Conservation (phyloP, 306 rosid genomes). For the Fragaria nilgerrensis region DNA sequence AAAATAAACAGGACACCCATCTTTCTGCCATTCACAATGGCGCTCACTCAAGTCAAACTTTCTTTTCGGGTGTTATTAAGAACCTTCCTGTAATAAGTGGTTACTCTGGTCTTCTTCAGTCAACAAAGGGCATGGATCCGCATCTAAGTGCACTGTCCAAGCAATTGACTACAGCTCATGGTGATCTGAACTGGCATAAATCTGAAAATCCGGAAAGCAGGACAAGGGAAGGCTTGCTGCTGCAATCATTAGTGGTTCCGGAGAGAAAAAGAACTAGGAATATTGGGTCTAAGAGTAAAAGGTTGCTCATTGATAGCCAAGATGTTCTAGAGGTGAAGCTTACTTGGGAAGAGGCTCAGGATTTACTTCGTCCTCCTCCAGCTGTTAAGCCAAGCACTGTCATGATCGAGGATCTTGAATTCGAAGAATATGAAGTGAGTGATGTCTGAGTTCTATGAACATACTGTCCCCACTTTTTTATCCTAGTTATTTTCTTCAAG, state of each 20-base stretch:
- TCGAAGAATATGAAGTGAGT: constrained; percentile 97
- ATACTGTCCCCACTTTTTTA: background rate
- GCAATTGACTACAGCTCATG: constrained; percentile 64
- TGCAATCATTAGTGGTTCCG: constrained; percentile 60
- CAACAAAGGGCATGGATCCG: constrained; percentile 74
- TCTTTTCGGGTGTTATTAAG: constrained; percentile 85
- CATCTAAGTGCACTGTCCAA: constrained; percentile 66
- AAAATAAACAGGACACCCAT: constrained; percentile 76
- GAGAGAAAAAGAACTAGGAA: constrained; percentile 87
- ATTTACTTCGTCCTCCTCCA: constrained; percentile 93
- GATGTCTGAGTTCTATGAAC: background rate
- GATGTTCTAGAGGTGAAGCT: constrained; percentile 90
- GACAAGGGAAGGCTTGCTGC: constrained; percentile 63
- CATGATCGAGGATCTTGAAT: constrained; percentile 79
- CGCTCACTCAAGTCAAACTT: constrained; percentile 80
- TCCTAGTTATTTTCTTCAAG: background rate
- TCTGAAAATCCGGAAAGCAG: constrained; percentile 65
- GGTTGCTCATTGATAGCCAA: constrained; percentile 91
- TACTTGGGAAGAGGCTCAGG: constrained; percentile 99
- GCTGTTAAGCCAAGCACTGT: constrained; percentile 81
- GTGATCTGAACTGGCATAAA: constrained; percentile 72
- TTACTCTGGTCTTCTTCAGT: constrained; percentile 94
- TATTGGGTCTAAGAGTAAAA: constrained; percentile 92
- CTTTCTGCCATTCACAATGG: constrained; percentile 73
- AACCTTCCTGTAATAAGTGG: constrained; percentile 91